Percentiles rank a stretch among this genome's conserved stretches.
These are phyloP conservation scores for Xylariaceae sp. DNA, from an alignment of 2,329 filamentous ascomycete genomes.

Conservation along the genomic window DNA sequence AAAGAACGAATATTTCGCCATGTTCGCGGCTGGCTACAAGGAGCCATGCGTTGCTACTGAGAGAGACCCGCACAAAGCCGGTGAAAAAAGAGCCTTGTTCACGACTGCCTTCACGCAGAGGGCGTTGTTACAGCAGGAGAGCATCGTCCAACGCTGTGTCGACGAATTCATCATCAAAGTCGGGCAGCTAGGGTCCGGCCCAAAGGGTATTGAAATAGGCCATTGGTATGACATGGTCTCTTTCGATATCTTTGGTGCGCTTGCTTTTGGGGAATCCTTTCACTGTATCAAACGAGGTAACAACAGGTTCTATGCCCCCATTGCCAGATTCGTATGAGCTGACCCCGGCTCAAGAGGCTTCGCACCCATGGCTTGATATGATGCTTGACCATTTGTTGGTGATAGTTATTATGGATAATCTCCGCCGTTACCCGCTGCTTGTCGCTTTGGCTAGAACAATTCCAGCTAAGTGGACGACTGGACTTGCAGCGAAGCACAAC, in stretches of 20 bases:
- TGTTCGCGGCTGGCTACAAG: slow-evolving; percentile 12
- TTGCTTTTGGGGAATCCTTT: slow-evolving; percentile 17
- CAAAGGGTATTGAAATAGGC: slow-evolving; percentile 12
- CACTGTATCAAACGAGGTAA: slow-evolving; percentile 7
- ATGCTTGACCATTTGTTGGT: slow-evolving; percentile 7
- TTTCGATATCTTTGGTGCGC: slow-evolving; percentile 17
- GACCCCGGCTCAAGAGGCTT: neutral
- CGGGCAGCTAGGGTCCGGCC: neutral
- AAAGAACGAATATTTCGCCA: slow-evolving; percentile 16
- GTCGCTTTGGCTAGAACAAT: neutral
- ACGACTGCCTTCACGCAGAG: slow-evolving; percentile 9
- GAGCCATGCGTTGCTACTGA: slow-evolving; percentile 16
- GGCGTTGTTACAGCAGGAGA: slow-evolving; percentile 11
- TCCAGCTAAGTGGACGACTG: too few relatives aligned
- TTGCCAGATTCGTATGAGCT: neutral
- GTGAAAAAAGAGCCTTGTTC: slow-evolving; percentile 11
- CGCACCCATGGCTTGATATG: slow-evolving; percentile 7
- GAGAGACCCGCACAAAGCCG: slow-evolving; percentile 10
- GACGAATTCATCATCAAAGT: slow-evolving; percentile 7
- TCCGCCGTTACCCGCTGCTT: slow-evolving; percentile 1
- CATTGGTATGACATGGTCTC: slow-evolving; percentile 13
- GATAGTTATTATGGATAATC: slow-evolving; percentile 12
- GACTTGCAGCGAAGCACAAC: neutral
- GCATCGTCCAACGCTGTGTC: slow-evolving; percentile 1
- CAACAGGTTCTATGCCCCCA: neutral